Conservation (phyloP, 2,329 filamentous ascomycete genomes). For the Cladorrhinum sp. region DNA sequence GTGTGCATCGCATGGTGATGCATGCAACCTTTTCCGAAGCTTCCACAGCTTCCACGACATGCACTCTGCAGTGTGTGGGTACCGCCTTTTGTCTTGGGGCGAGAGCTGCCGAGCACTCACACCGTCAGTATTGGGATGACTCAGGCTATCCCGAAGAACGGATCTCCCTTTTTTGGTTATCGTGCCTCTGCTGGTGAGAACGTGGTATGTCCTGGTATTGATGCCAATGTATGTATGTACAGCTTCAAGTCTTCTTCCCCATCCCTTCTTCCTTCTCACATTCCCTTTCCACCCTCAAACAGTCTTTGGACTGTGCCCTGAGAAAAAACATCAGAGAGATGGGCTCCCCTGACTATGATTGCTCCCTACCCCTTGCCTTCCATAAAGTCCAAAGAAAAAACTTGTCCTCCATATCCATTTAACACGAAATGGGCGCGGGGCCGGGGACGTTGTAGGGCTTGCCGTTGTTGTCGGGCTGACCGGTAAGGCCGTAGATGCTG, state of each 20-base stretch:
- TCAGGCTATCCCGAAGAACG: background rate
- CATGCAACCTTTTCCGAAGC: conserved; percentile 6
- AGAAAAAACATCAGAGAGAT: background rate
- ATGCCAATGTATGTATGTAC: conserved; percentile 1
- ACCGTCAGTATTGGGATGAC: background rate
- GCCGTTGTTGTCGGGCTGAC: conserved; percentile 41
- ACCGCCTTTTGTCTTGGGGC: conserved; percentile 2
- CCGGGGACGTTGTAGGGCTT: conserved; percentile 41
- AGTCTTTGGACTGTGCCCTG: background rate
- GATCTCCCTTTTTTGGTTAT: background rate
- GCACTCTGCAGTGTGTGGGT: background rate
- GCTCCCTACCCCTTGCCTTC: background rate
- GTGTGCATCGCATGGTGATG: conserved; percentile 2
- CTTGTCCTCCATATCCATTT: background rate
- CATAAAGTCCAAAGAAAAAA: background rate
- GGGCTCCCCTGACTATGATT: background rate
- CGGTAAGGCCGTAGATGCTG: conserved; percentile 46
- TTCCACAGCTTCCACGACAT: background rate
- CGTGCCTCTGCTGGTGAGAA: background rate
- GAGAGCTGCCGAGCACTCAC: conserved; percentile 3
- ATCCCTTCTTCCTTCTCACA: background rate
- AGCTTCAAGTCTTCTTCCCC: background rate
- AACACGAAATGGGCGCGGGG: conserved; percentile 34
- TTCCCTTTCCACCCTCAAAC: no score
- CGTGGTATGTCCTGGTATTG: background rate